Conservation (phyloP, 2,329 filamentous ascomycete genomes). For the Tolypocladium paradoxum region DNA sequence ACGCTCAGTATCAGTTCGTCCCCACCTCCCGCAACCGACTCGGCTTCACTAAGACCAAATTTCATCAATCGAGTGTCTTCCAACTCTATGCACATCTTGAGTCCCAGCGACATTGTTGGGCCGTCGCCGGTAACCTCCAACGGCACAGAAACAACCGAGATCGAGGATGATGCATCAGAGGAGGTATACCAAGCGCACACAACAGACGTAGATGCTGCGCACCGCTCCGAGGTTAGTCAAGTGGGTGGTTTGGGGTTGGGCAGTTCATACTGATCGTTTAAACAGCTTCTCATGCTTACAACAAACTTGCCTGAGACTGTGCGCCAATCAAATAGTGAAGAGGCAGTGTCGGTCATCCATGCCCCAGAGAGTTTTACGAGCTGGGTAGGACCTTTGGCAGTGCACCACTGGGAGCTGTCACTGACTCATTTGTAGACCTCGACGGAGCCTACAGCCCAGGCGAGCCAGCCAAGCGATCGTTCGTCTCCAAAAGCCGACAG, state of each 20-base stretch:
- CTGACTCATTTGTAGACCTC: slow-evolving; percentile 24
- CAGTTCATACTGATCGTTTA: slow-evolving; percentile 4
- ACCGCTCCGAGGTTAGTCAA: slow-evolving; percentile 20
- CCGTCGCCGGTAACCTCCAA: slow-evolving; percentile 80
- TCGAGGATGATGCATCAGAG: slow-evolving; percentile 65
- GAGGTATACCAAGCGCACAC: slow-evolving; percentile 33
- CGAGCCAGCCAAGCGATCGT: slow-evolving; percentile 22
- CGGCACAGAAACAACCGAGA: slow-evolving; percentile 72
- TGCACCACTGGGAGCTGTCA: background rate
- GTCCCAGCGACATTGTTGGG: slow-evolving; percentile 61
- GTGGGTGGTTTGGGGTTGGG: background rate
- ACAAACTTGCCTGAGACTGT: slow-evolving; percentile 48
- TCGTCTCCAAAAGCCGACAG: slow-evolving; percentile 28
- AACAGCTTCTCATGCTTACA: slow-evolving; percentile 39
- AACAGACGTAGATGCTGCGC: slow-evolving; percentile 6
- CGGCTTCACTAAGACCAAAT: slow-evolving; percentile 39
- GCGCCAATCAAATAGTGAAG: slow-evolving; percentile 55
- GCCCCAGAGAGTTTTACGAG: slow-evolving; percentile 71
- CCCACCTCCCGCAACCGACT: slow-evolving; percentile 27
- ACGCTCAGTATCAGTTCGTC: slow-evolving; percentile 19
- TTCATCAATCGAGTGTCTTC: slow-evolving; percentile 38
- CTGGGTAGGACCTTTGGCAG: slow-evolving; percentile 48
- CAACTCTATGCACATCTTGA: slow-evolving; percentile 43
- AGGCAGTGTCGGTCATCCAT: slow-evolving; percentile 84
- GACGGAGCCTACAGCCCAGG: slow-evolving; percentile 24